A percentile compares a stretch with the other conserved stretches of the same genome.
phyloP scores from a whole-genome alignment of 2,329 filamentous ascomycete genomes.

The Exophiala oligosperma region DNA sequence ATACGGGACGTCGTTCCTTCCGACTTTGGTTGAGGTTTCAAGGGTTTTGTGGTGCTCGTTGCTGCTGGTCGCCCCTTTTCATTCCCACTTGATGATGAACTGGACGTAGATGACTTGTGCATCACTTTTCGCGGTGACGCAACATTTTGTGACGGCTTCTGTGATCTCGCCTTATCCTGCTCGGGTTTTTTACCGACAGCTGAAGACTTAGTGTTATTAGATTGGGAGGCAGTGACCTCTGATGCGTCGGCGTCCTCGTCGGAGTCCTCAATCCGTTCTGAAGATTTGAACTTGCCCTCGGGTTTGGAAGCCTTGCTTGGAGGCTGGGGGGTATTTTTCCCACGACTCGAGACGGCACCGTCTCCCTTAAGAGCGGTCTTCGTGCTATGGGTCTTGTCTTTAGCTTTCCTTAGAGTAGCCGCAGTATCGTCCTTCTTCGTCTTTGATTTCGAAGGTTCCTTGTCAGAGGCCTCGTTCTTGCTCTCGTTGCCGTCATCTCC shows the following conservation, averaged over 20 bases:
- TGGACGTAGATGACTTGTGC: conserved; percentile 26
- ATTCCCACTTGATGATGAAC: conserved; percentile 22
- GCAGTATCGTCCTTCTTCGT: conserved; percentile 13
- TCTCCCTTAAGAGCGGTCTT: conserved; percentile 27
- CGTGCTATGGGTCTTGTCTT: conserved; percentile 11
- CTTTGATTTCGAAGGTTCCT: conserved; percentile 8
- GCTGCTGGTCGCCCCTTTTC: conserved; percentile 20
- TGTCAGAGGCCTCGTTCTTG: conserved; percentile 24
- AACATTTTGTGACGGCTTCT: conserved; percentile 10
- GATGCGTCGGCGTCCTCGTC: conserved; percentile 50
- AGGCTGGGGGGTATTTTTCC: conserved; percentile 36
- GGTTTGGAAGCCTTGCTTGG: conserved; percentile 35
- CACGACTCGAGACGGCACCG: conserved; percentile 31
- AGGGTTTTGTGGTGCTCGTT: conserved; percentile 12
- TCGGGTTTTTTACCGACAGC: conserved; percentile 13
- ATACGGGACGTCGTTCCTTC: conserved; percentile 20
- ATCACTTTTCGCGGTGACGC: conserved; percentile 15
- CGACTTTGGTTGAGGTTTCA: conserved; percentile 19
- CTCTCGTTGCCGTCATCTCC: conserved; percentile 20
- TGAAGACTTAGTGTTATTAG: background rate
- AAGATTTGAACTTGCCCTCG: conserved; percentile 53
- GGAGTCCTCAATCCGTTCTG: conserved; percentile 55
- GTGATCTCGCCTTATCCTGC: conserved; percentile 4
- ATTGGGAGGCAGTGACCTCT: conserved; percentile 30
- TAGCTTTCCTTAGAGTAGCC: conserved; percentile 43